Evolutionary conservation across 345 rosid species (phyloP).

Genomic region (Ailanthus altissimus): DNA sequence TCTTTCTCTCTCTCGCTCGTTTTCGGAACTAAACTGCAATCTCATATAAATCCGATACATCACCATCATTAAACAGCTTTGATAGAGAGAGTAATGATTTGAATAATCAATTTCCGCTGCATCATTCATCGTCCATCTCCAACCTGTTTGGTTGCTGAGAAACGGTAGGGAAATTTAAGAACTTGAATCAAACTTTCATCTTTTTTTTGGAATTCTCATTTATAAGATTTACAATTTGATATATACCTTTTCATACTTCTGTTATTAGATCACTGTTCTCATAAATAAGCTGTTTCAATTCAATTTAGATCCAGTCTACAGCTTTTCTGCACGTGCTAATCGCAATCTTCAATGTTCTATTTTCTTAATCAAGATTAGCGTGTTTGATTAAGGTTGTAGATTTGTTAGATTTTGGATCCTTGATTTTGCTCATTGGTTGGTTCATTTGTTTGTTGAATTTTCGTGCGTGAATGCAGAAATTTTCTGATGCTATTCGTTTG

Average conservation of each 20-base stretch:
- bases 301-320: not conserved
- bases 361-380: not conserved
- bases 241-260: not conserved
- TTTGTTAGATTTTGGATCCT: slow-evolving; percentile 6
- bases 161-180: not conserved
- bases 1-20: not conserved
- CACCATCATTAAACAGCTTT: not conserved
- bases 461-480: slow-evolving; percentile 33
- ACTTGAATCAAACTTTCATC: not conserved
- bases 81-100: not conserved
- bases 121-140: not conserved
- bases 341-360: not conserved
- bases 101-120: not conserved
- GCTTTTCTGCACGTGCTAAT: not conserved
- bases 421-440: slow-evolving; percentile 8
- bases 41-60: not conserved
- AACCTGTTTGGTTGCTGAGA: not conserved
- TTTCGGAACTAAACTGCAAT: not conserved
- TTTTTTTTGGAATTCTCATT: not conserved
- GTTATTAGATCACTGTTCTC: not conserved
- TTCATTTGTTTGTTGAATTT: slow-evolving; percentile 7
- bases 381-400: slow-evolving; percentile 9
- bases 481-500: slow-evolving; percentile 27
- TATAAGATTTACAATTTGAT: not conserved
- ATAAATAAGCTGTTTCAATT: not conserved